phyloP scores from a whole-genome alignment of 2,329 filamentous ascomycete genomes.

The Xylariomycetidae sp. region DNA sequence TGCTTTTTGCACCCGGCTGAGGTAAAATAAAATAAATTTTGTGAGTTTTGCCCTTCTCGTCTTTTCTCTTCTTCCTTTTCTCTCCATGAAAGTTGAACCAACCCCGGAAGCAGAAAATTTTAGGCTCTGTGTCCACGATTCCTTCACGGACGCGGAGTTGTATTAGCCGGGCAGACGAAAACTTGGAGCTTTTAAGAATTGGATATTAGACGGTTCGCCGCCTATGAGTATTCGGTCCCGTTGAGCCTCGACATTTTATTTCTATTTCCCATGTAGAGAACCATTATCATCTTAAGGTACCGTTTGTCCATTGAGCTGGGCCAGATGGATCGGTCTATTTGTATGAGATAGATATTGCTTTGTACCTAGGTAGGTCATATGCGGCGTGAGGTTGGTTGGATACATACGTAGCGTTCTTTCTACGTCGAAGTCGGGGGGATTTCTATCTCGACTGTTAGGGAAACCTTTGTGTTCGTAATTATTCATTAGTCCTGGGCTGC shows the following conservation, averaged over 20 bases:
- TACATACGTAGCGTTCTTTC: too few species aligned
- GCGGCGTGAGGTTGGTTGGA: too few species aligned
- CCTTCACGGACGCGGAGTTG: conserved; percentile 47
- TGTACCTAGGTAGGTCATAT: too few species aligned
- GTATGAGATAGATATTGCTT: too few species aligned
- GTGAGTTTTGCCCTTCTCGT: conserved; percentile 7
- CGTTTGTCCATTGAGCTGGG: too few species aligned
- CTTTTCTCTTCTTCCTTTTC: conserved; percentile 29
- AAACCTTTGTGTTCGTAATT: too few species aligned
- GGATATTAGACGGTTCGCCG: conserved; percentile 43
- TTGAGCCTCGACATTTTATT: conserved; percentile 54
- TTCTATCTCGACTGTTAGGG: too few species aligned
- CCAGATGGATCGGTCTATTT: too few species aligned
- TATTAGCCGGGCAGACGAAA: conserved; percentile 55
- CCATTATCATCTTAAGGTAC: too few species aligned
- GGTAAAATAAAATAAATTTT: conserved; percentile 8
- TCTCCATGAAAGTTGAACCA: conserved; percentile 51
- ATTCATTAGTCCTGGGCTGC: too few species aligned
- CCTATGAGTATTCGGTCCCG: conserved; percentile 54
- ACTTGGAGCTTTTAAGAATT: conserved; percentile 61
- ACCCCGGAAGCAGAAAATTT: conserved; percentile 51
- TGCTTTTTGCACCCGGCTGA: background rate
- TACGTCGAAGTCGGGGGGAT: too few species aligned
- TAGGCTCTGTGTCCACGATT: conserved; percentile 43
- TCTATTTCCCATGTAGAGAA: conserved; percentile 1